These are phyloP conservation scores for Lentinula raphanica DNA, from an alignment of 768 basidiomycete species.

Conservation along the genomic window DNA sequence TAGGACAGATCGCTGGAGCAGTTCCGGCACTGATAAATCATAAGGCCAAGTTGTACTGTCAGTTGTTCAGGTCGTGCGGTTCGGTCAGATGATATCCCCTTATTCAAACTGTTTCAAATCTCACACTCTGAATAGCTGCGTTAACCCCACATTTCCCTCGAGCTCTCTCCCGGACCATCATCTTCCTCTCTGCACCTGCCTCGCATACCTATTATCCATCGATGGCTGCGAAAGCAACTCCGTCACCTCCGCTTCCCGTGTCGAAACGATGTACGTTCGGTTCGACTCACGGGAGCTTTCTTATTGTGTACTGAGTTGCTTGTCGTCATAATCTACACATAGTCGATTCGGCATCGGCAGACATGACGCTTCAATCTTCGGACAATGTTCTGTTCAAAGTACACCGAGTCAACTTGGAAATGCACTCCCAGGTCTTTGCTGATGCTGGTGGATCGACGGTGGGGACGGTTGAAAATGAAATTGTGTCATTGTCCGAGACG, in stretches of 20 bases:
- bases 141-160: not conserved
- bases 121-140: not conserved
- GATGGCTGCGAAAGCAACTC: not conserved
- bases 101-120: not conserved
- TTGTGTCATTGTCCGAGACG: constrained; percentile 13
- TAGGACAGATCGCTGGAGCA: not conserved
- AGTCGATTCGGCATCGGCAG: constrained; percentile 11
- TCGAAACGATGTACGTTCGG: constrained; percentile 2
- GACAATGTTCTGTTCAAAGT: constrained; percentile 14
- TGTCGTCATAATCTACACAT: not conserved
- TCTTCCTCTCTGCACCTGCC: not conserved
- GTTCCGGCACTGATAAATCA: not conserved
- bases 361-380: constrained; percentile 12
- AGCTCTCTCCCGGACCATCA: not conserved
- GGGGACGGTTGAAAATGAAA: constrained; percentile 7
- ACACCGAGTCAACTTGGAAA: constrained; percentile 13
- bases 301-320: not conserved
- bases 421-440: constrained; percentile 14
- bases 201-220: not conserved
- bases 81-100: not conserved
- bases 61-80: no score
- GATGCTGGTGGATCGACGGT: constrained; percentile 6
- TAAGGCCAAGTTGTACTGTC: not conserved
- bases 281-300: not conserved
- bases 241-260: not conserved